phyloP scores from a whole-genome alignment of 768 basidiomycete species.

The Crepidotus variabilis region DNA sequence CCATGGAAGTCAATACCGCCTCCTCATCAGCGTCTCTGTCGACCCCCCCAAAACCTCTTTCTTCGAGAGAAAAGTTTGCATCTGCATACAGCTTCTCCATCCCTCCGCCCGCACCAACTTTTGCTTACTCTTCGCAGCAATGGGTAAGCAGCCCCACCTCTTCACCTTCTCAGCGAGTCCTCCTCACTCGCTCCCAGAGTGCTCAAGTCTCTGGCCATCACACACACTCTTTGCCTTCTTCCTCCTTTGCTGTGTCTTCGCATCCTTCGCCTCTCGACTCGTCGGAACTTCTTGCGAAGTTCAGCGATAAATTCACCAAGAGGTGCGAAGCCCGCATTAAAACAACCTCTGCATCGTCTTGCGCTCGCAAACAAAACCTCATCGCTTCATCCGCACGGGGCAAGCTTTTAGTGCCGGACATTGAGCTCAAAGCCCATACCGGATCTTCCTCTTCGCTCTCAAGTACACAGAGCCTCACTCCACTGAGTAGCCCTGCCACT shows the following conservation, averaged over 20 bases:
- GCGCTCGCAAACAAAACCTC: constrained; percentile 49
- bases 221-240: constrained; percentile 14
- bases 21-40: constrained; percentile 3
- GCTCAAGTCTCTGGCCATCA: constrained; percentile 34
- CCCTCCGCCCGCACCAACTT: constrained; percentile 47
- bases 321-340: constrained; percentile 44
- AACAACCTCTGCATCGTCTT: constrained; percentile 26
- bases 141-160: constrained; percentile 55
- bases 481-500: constrained; percentile 20
- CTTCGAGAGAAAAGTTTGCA: constrained; percentile 29
- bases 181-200: constrained; percentile 21
- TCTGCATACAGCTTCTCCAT: constrained; percentile 43
- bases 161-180: constrained; percentile 67
- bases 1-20: constrained; percentile 59
- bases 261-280: constrained; percentile 21
- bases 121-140: constrained; percentile 28
- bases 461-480: constrained; percentile 10
- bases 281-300: constrained; percentile 52
- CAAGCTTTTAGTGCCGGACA: constrained; percentile 50
- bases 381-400: constrained; percentile 62
- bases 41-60: constrained; percentile 12
- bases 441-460: constrained; percentile 34
- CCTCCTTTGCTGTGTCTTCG: neutral
- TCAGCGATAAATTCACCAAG: constrained; percentile 50
- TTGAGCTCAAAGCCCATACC: constrained; percentile 35